Base-by-base conservation (phyloP, 768 basidiomycete species). In the Phlebiopsis flavidoalba region DNA sequence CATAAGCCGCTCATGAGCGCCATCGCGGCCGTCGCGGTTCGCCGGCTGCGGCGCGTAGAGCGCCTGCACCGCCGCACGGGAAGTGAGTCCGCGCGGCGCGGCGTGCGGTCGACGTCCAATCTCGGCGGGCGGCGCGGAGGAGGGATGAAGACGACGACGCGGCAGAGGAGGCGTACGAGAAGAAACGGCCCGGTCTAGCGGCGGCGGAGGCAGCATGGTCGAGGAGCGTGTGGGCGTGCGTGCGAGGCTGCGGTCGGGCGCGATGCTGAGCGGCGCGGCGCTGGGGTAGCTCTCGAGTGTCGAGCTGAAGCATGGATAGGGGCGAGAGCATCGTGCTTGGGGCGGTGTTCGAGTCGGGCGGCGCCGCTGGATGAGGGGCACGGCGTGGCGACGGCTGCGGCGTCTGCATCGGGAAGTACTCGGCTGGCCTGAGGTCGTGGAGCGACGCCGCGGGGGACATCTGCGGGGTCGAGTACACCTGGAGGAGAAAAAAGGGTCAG, bases 261-360 rank as follows among this genome's bases (percentile, higher is more conserved):
- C 21, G 52, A 54, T 49, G 26, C 49, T 33, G 26, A 60, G 55
- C 7, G 62, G n/a, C 7, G 19, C n/a, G 22, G 12, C n/a, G 11
- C n/a, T 6, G 21, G 10, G 5, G 17, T 3, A 19, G 37, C 15
- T 37, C 17, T 3, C n/a, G 79, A 31, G 26, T 31, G 26, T 76
- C 4, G 79, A 77, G 35, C 73, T 65, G 40, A 71, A n/a, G 63
- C n/a, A 70, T 66, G 52, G 67, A 63, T 48, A 74, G 63, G 2
- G 76, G 73, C 26, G 75, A 71, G 3, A 69, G 63, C 12, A 63
- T 54, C 36, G 62, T 61, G 52, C 64, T 67, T 17, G 66, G 65
- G 8, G 69, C 66, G 8, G 67, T 66, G 60, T 63, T 61, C 33
- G 70, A 64, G 46, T 68, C 65, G 6, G 62, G 66, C 14, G 68